Evolutionary conservation across 1,284 basidiomycete genomes (phyloP), one percentile per base, ranked within the genome.

Genomic region (Austroboletus olivaceoglutinosus): DNA sequence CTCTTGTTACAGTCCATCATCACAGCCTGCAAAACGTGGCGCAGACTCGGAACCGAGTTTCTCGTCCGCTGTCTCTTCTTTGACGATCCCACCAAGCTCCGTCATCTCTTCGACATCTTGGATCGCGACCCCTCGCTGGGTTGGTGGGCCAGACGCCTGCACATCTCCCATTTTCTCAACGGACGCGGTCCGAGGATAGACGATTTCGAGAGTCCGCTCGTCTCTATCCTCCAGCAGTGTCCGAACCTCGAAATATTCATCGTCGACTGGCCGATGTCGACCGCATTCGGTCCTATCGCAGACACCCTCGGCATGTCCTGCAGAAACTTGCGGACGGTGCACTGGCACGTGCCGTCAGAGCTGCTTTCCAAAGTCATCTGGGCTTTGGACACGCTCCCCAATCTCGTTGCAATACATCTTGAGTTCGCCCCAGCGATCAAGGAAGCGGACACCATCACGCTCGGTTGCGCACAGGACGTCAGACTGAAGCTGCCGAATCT

Each of bases 211-310:
- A 48, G 40, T 1, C 61, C 68, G 66, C 77, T 33, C 69, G 82
- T 36, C 64, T 76, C 76, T 16, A 73, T 86, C 49, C 76, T 87
- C 34, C 68, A 69, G 11, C 81, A 78, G 51, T 85, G 83, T 56
- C 82, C 82, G 6, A 86, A 87, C 54, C 77, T 89, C 43, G 78
- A 86, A 54, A 80, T 84, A 10, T 86, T 89, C 64, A 71, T 85
- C 30, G 70, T 85, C 44, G 83, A 85, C 51, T 80, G 76, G 70
- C 79, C 83, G 0, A 72, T 87, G 65, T 71, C 76, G 8, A 64
- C 46, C 2, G 71, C 80, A 6, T 84, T 88, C 53, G 76, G 80
- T 2, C 70, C 80, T 0, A 73, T 88, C n/a, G 82, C 76, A 0
- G 78, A 86, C 58, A 75, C 83, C 0, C 71, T 89, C 1, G 76